These are phyloP conservation scores for Orbilia brochopaga DNA, from an alignment of 2,329 filamentous ascomycete genomes.

Conservation along the genomic window DNA sequence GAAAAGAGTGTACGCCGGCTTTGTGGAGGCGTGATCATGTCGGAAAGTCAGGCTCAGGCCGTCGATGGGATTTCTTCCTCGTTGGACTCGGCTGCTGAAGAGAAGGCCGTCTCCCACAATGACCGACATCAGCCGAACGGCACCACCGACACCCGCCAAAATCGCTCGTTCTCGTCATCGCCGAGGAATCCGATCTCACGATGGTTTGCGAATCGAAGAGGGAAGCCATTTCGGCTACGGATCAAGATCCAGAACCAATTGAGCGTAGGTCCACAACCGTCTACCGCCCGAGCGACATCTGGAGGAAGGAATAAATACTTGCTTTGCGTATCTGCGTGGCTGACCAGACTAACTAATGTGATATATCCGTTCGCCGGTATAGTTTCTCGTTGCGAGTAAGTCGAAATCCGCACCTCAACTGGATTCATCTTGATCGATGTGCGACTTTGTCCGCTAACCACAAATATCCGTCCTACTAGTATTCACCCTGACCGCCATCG, in stretches of 20 bases:
- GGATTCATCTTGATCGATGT: background rate
- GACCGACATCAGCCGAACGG: constrained; percentile 9
- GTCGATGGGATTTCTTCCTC: constrained; percentile 45
- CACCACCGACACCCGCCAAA: constrained; percentile 6
- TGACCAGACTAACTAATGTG: background rate
- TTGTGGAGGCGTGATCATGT: constrained; percentile 49
- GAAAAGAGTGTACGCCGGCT: constrained; percentile 21
- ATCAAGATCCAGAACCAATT: constrained; percentile 49
- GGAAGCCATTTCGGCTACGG: constrained; percentile 29
- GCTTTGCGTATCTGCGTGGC: background rate
- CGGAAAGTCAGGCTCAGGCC: constrained; percentile 45
- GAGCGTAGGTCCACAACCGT: constrained; percentile 23
- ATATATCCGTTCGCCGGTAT: background rate
- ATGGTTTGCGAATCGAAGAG: constrained; percentile 29
- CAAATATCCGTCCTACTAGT: constrained; percentile 12
- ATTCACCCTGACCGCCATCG: constrained; percentile 44
- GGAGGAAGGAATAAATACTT: background rate
- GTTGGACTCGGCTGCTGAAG: constrained; percentile 40
- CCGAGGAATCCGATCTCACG: constrained; percentile 38
- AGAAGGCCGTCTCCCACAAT: constrained; percentile 18
- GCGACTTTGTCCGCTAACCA: constrained; percentile 3
- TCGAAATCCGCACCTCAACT: background rate
- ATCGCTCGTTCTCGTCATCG: background rate
- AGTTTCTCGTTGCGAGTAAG: constrained; percentile 49
- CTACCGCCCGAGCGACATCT: background rate